Evolutionary conservation across 306 rosid genomes (phyloP), one percentile per base, ranked within the genome.

Genomic region (Pachyrhizus erosus): DNA sequence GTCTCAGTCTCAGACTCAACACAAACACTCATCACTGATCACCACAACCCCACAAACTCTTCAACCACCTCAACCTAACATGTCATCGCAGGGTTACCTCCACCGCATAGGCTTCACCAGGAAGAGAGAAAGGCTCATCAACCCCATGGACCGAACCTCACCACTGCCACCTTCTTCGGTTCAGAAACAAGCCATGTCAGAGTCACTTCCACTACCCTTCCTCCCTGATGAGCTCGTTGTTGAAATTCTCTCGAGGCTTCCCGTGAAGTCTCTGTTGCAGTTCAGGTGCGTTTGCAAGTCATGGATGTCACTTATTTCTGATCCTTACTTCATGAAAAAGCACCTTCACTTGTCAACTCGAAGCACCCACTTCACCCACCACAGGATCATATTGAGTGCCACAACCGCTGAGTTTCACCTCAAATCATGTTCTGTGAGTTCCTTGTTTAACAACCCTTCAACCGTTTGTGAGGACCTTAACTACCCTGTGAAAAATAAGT

Each of bases 251-350:
- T 76, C 81, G 3, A 83, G 87, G 81, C 83, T 88, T 18, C 91
- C 91, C 0, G 88, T 88, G 78, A 88, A 18, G 70, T 85, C 84
- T 43, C 71, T 88, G 17, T 7, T 88, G 21, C 11, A 57, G 31
- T 81, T 88, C 84, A 85, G 85, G 89, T 88, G 86, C 66, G 89
- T 88, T 2, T 88, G 79, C 65, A 88, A 85, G 33, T 76, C 89
- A 76, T 88, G 91, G 91, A 8, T 62, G n/a, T 40, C 45, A 4
- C 60, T 88, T 12, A 83, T 88, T 42, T 88, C 80, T 57, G 81
- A 85, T 29, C 82, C 86, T 58, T 83, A 80, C 77, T 88, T 88
- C 71, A 39, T 77, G 0, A 85, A 67, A 73, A 83, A 76, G 24
- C 89, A 88, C 17, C 83, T 84, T 54, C 62, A 45, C 55, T 26